Conservation (phyloP, 2,329 filamentous ascomycete genomes). For the Aulographum hederae region DNA sequence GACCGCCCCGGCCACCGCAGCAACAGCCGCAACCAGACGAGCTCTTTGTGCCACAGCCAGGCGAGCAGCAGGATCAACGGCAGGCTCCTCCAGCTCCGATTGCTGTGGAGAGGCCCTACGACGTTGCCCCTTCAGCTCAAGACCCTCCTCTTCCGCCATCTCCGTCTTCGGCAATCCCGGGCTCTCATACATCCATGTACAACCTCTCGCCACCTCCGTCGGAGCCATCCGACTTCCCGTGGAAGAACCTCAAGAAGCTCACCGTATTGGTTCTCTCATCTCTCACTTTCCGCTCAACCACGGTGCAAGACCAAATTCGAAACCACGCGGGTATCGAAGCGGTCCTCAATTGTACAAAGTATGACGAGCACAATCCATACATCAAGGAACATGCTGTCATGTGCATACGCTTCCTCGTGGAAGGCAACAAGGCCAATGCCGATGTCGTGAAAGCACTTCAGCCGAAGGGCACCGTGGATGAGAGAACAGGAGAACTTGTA, state of each 20-base stretch:
- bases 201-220: slow-evolving; percentile 26
- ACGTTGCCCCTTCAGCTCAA: slow-evolving; percentile 15
- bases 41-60: slow-evolving; percentile 10
- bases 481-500: no score
- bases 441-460: no score
- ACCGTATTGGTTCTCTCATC: slow-evolving; percentile 81
- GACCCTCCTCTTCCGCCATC: not conserved
- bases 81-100: no score
- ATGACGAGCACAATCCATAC: slow-evolving; percentile 86
- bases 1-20: slow-evolving; percentile 7
- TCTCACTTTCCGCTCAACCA: slow-evolving; percentile 69
- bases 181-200: slow-evolving; percentile 24
- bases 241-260: slow-evolving; percentile 78
- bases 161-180: slow-evolving; percentile 21
- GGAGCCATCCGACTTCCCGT: slow-evolving; percentile 48
- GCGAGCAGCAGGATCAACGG: slow-evolving; percentile 1
- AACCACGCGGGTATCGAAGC: slow-evolving; percentile 66
- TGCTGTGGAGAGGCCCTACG: slow-evolving; percentile 48
- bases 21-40: slow-evolving; percentile 12
- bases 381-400: slow-evolving; percentile 61
- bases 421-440: slow-evolving; percentile 56
- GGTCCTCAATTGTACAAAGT: slow-evolving; percentile 73
- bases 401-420: slow-evolving; percentile 38
- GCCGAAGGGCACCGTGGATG: no score
- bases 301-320: slow-evolving; percentile 67